Evolutionary conservation across 1,284 basidiomycete species (phyloP).

Genomic region (Trichosporon asahii): DNA sequence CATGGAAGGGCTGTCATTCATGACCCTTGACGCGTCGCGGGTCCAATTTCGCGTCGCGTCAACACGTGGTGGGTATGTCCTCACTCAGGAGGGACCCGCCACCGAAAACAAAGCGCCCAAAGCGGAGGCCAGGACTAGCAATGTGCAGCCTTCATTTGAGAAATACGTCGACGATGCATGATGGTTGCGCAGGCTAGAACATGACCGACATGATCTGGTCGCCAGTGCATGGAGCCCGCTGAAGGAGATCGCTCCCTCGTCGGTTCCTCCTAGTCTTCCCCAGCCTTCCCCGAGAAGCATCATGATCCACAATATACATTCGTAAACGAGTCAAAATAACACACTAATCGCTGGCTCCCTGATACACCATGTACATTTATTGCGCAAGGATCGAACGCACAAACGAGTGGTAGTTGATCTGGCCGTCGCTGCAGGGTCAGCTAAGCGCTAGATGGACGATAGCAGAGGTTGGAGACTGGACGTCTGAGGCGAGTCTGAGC

Average conservation of each 20-base stretch:
- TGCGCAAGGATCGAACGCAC: constrained; percentile 86
- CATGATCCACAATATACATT: constrained; percentile 11
- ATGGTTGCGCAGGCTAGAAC: no score
- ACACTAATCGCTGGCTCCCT: constrained; percentile 5
- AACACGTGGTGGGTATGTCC: not conserved
- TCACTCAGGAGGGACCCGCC: not conserved
- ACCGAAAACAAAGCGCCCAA: not conserved
- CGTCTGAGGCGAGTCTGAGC: no score
- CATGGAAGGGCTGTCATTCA: not conserved
- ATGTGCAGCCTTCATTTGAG: not conserved
- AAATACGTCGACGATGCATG: not conserved
- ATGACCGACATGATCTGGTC: no score
- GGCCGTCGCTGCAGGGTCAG: constrained; percentile 71
- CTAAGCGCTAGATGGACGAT: no score
- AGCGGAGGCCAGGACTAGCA: no score
- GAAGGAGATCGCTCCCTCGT: no score
- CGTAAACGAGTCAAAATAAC: constrained; percentile 10
- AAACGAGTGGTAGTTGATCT: constrained; percentile 95
- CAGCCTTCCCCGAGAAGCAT: no score
- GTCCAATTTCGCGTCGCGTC: constrained; percentile 6
- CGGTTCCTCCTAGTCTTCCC: no score
- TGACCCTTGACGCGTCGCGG: constrained; percentile 11
- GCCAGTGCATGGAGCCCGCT: no score
- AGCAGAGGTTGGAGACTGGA: no score
- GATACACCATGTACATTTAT: constrained; percentile 45